These are phyloP conservation scores for Martensiomyces pterosporus DNA, from an alignment of 192 early-diverging fungal genomes.

Conservation along the genomic window DNA sequence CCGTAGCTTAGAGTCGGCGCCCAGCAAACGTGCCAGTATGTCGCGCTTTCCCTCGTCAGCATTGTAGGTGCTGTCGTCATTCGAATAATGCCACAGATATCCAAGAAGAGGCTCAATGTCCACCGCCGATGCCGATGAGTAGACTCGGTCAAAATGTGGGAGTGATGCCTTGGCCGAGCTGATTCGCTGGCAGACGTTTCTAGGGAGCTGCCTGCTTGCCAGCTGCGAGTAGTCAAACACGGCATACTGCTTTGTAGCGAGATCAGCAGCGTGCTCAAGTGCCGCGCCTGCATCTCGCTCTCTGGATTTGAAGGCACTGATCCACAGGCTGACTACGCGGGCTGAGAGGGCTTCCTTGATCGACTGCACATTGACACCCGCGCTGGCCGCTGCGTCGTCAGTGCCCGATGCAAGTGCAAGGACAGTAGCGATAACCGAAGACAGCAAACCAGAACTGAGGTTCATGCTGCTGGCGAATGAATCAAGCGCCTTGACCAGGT, in stretches of 20 bases:
- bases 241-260: too few relatives aligned
- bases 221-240: too few relatives aligned
- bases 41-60: slow-evolving; percentile 1
- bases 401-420: too few relatives aligned
- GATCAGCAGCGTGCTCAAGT: background rate
- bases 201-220: too few relatives aligned
- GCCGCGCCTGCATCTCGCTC: too few relatives aligned
- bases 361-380: too few relatives aligned
- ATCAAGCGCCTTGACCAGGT: slow-evolving; percentile 4
- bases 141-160: slow-evolving; percentile 1
- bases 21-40: slow-evolving; percentile 20
- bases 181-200: too few relatives aligned
- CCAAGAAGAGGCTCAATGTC: slow-evolving; percentile 7
- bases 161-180: too few relatives aligned
- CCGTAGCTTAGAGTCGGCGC: slow-evolving; percentile 13
- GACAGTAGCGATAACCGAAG: background rate
- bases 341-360: background rate
- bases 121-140: background rate
- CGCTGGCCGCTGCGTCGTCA: too few relatives aligned
- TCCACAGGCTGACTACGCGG: background rate
- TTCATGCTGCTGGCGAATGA: background rate
- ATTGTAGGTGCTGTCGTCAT: background rate
- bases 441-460: background rate
- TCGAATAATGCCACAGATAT: slow-evolving; percentile 5
- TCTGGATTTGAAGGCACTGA: too few relatives aligned